phyloP scores from a whole-genome alignment of 257 asterid genomes.

The Forsythia viridissima region DNA sequence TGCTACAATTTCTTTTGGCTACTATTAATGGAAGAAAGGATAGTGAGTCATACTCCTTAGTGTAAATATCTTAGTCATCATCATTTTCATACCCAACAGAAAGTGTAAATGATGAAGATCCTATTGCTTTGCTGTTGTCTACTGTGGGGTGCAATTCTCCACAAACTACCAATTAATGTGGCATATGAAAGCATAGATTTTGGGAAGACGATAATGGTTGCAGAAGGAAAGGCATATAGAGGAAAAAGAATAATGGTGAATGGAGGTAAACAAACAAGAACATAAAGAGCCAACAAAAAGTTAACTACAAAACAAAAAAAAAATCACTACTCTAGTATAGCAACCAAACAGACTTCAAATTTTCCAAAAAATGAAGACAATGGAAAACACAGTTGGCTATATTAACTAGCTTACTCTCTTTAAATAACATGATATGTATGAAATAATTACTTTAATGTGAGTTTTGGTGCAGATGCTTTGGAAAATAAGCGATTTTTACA shows the following conservation, averaged over 20 bases:
- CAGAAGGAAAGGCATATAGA: background rate
- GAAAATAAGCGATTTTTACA: background rate
- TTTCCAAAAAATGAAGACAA: background rate
- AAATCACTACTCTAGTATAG: background rate
- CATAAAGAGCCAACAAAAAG: background rate
- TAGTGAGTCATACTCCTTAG: background rate
- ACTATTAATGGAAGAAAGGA: background rate
- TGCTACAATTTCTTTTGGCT: background rate
- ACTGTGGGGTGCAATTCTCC: background rate
- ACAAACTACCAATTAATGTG: background rate
- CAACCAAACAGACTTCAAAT: background rate
- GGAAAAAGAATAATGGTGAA: background rate
- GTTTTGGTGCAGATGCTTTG: too few relatives aligned
- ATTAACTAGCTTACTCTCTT: background rate
- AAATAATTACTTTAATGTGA: too few relatives aligned
- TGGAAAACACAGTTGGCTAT: background rate
- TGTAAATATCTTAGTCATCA: background rate
- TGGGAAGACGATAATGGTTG: background rate
- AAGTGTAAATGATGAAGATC: background rate
- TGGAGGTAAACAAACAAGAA: background rate
- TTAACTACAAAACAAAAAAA: background rate
- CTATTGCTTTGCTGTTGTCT: background rate
- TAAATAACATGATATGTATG: background rate
- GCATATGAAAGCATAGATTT: background rate
- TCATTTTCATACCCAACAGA: background rate